phyloP scores from a whole-genome alignment of 164 flowering plant genomes.

The Akebia trifoliata region DNA sequence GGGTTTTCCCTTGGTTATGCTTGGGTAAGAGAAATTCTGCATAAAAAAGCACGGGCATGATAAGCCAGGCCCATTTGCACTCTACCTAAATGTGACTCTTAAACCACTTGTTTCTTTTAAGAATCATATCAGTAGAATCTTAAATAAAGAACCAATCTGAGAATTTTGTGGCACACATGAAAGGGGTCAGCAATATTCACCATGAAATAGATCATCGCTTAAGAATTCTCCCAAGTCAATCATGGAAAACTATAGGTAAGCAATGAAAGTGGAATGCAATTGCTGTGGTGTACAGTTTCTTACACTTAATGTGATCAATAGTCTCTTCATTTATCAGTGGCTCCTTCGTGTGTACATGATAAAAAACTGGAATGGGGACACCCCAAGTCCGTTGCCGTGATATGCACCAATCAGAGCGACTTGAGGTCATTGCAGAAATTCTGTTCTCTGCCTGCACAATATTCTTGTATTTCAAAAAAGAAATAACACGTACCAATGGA shows the following conservation, averaged over 20 bases:
- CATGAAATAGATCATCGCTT: too few species aligned
- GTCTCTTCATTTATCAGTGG: conserved; percentile 92
- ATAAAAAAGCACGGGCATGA: neutral
- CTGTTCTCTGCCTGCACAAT: conserved; percentile 75
- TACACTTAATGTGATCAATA: conserved; percentile 81
- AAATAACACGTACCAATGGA: neutral
- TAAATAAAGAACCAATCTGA: neutral
- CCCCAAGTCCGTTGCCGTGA: conserved; percentile 99
- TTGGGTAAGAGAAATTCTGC: neutral
- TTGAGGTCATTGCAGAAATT: conserved; percentile 84
- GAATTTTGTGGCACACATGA: neutral
- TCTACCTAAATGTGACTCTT: neutral
- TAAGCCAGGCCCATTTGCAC: neutral
- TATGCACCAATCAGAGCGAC: conserved; percentile 99
- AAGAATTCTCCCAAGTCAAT: too few species aligned
- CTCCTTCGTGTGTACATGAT: conserved; percentile 73
- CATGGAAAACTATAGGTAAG: neutral
- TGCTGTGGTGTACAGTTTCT: conserved; percentile 20
- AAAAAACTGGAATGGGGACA: conserved; percentile 96
- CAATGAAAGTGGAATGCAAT: neutral
- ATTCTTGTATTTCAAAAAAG: neutral
- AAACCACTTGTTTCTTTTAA: too few species aligned
- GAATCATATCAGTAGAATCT: neutral
- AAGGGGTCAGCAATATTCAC: neutral
- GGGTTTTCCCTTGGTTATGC: neutral